A percentile compares a stretch with the other conserved stretches of the same genome.
phyloP scores from a whole-genome alignment of 2,329 filamentous ascomycete genomes.

The Arthrobotrys musiformis region DNA sequence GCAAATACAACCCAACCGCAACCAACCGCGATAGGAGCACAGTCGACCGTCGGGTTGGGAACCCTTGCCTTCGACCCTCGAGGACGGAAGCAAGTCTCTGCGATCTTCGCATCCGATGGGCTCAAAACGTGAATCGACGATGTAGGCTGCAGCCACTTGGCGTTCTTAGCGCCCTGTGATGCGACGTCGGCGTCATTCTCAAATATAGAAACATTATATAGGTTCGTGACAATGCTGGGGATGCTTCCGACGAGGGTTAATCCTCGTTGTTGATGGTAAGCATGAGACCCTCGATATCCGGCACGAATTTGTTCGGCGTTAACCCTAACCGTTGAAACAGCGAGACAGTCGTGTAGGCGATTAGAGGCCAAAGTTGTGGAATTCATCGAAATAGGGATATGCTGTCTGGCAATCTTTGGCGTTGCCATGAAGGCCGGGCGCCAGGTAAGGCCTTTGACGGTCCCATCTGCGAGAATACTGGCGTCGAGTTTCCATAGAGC shows the following conservation, averaged over 20 bases:
- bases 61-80: constrained; percentile 8
- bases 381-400: constrained; percentile 30
- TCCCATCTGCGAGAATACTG: constrained; percentile 15
- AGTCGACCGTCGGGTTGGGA: constrained; percentile 41
- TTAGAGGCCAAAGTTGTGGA: constrained; percentile 29
- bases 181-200: constrained; percentile 16
- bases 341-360: constrained; percentile 49
- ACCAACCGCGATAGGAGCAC: constrained; percentile 39
- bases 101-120: constrained; percentile 29
- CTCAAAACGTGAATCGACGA: constrained; percentile 45
- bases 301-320: constrained; percentile 49
- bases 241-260: constrained; percentile 43
- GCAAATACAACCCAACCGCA: constrained; percentile 52
- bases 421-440: constrained; percentile 50
- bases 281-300: constrained; percentile 39
- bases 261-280: constrained; percentile 46
- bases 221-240: constrained; percentile 45
- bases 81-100: constrained; percentile 17
- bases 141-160: constrained; percentile 49
- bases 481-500: constrained; percentile 48
- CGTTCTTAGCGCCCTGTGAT: constrained; percentile 30
- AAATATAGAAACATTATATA: constrained; percentile 50
- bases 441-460: constrained; percentile 26
- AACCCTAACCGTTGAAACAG: constrained; percentile 44
- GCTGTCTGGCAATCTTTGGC: constrained; percentile 35